A percentile compares a stretch with the other conserved stretches of the same genome.
phyloP scores from a whole-genome alignment of 2,329 filamentous ascomycete species.

The Pestalotiopsis sp. region DNA sequence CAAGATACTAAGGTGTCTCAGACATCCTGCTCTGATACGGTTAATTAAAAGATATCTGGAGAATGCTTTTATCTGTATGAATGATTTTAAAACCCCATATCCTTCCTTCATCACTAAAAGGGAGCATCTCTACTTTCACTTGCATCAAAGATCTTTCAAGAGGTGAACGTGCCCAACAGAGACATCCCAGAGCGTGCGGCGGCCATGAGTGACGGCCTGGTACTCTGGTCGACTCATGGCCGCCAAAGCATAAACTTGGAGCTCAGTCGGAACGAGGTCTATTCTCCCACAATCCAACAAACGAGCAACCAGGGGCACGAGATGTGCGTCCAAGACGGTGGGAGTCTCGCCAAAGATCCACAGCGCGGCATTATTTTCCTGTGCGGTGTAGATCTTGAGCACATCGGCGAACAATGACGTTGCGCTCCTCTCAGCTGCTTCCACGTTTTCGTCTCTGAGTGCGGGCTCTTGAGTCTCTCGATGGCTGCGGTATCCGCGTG shows the following conservation, averaged over 20 bases:
- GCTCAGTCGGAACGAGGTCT: background rate
- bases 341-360: conserved; percentile 10
- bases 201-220: conserved; percentile 1
- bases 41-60: too few species aligned
- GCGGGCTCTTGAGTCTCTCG: background rate
- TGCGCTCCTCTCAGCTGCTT: conserved; percentile 6
- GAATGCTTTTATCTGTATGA: too few species aligned
- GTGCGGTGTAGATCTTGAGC: background rate
- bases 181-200: conserved; percentile 4
- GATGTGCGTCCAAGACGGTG: conserved; percentile 13
- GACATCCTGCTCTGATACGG: too few species aligned
- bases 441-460: conserved; percentile 3
- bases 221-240: background rate
- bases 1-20: too few species aligned
- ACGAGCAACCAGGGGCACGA: conserved; percentile 12
- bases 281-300: conserved; percentile 5
- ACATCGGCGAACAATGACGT: background rate
- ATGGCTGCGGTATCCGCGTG: background rate
- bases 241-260: conserved; percentile 1
- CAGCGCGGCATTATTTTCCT: background rate
- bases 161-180: conserved; percentile 9
- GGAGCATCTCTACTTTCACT: background rate
- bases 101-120: too few species aligned
- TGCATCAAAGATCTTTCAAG: background rate
- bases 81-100: too few species aligned